A percentile compares a stretch with the other conserved stretches of the same genome.
Conservation (phyloP, 2,329 filamentous ascomycete species). For the Phoma sp. region DNA sequence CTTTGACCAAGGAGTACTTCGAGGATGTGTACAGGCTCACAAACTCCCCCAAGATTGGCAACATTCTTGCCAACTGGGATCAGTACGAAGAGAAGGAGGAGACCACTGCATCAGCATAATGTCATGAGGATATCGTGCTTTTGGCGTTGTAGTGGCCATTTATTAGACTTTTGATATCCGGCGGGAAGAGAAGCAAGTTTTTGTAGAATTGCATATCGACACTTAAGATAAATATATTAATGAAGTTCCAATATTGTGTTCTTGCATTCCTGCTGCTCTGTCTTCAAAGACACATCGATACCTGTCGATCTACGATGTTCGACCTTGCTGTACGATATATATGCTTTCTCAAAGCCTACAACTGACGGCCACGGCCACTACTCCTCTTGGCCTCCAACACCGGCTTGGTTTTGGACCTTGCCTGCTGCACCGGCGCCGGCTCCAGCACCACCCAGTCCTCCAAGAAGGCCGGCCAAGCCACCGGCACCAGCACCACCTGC, state of each 20-base stretch:
- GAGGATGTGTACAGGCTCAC: slow-evolving; percentile 97
- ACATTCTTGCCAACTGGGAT: slow-evolving; percentile 78
- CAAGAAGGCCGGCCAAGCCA: neutral
- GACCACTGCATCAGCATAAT: slow-evolving; percentile 28
- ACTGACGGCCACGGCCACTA: no score
- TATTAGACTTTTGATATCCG: slow-evolving; percentile 27
- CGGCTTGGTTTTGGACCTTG: neutral
- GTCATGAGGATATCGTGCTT: slow-evolving; percentile 2
- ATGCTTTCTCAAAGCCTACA: neutral
- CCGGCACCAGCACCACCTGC: neutral
- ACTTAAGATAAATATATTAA: slow-evolving; percentile 4
- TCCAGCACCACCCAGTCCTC: neutral
- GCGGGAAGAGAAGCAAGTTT: slow-evolving; percentile 1
- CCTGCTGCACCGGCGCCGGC: neutral
- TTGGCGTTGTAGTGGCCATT: slow-evolving; percentile 18
- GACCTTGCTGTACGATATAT: neutral
- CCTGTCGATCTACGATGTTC: slow-evolving; percentile 3
- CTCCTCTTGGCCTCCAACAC: neutral
- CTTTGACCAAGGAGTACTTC: slow-evolving; percentile 97
- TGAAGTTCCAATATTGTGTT: neutral
- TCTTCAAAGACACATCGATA: slow-evolving; percentile 3
- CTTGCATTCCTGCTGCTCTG: neutral
- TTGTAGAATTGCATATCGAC: neutral
- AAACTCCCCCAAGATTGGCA: slow-evolving; percentile 76
- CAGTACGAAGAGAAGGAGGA: slow-evolving; percentile 55